Conservation (phyloP, 495 filamentous ascomycete species). For the Oleoguttula mirabilis region DNA sequence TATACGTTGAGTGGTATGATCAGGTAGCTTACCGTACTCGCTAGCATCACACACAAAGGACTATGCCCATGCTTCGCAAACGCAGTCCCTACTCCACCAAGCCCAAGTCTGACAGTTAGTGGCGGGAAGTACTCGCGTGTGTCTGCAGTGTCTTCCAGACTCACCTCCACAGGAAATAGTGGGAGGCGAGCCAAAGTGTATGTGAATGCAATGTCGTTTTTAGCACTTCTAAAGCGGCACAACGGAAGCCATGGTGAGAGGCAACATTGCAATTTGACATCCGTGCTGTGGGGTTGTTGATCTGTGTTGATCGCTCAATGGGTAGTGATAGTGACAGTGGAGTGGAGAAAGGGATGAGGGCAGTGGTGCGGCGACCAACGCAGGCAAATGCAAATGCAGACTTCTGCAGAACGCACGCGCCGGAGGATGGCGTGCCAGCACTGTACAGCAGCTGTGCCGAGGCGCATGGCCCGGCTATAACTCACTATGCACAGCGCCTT, state of each 20-base stretch:
- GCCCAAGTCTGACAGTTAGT: no score
- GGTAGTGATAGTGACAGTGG: no score
- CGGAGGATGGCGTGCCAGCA: neutral
- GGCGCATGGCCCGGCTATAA: slow-evolving; percentile 2
- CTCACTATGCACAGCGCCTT: slow-evolving; percentile 8
- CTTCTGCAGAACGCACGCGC: neutral
- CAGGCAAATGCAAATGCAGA: neutral
- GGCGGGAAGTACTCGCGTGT: no score
- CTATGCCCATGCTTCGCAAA: no score
- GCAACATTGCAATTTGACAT: slow-evolving; percentile 98
- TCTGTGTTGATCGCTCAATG: neutral
- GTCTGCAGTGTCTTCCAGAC: slow-evolving; percentile 17
- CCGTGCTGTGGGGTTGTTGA: slow-evolving; percentile 50
- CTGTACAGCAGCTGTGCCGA: neutral
- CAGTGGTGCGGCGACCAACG: neutral
- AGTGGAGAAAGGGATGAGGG: neutral
- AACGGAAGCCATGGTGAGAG: slow-evolving; percentile 67
- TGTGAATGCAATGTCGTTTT: slow-evolving; percentile 7
- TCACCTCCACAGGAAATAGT: neutral
- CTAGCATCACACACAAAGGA: no score
- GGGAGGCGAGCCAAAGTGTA: slow-evolving; percentile 15
- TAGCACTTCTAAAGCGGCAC: slow-evolving; percentile 50
- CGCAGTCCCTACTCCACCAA: no score
- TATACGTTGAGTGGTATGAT: no score
- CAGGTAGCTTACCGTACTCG: no score